A percentile compares a stretch with the other conserved stretches of the same genome.
Evolutionary conservation across 148 eudicot genomes (phyloP).

Genomic region (Persicaria maculosa): DNA sequence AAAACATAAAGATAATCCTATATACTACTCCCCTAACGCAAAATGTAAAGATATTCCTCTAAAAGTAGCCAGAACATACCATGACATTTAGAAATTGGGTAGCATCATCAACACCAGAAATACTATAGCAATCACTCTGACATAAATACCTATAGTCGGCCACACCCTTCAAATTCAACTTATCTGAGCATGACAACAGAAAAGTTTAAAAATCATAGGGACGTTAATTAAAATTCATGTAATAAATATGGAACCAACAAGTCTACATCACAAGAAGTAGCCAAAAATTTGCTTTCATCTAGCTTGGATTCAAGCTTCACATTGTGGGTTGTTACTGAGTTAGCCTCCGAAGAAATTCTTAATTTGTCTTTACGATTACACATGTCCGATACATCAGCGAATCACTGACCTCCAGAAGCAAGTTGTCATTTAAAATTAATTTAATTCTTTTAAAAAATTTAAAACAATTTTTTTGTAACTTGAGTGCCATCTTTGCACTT

Average conservation of each 20-base stretch:
- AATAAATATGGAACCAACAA: not conserved
- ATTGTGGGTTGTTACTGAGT: not conserved
- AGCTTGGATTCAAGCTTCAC: not conserved
- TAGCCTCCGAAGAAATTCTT: not conserved
- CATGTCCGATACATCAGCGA: not conserved
- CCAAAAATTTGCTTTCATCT: not conserved
- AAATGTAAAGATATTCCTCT: not conserved
- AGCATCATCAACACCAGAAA: slow-evolving; percentile 86
- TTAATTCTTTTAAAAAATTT: not conserved
- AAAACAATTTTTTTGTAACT: not conserved
- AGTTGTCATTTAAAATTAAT: too few species aligned
- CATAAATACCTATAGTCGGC: slow-evolving; percentile 66
- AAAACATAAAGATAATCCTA: too few species aligned
- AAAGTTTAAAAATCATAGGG: not conserved
- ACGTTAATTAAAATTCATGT: not conserved
- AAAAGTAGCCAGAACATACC: slow-evolving; percentile 35
- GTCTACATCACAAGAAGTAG: not conserved
- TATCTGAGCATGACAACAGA: slow-evolving; percentile 34
- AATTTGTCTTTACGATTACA: not conserved
- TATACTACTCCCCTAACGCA: not conserved
- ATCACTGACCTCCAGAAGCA: not conserved
- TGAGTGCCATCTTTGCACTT: not conserved
- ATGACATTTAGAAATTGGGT: slow-evolving; percentile 63
- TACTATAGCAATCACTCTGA: slow-evolving; percentile 71
- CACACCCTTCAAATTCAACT: slow-evolving; percentile 61